Base-by-base conservation (phyloP, 1,284 basidiomycete species). In the Cryptococcus jaspeensis region DNA sequence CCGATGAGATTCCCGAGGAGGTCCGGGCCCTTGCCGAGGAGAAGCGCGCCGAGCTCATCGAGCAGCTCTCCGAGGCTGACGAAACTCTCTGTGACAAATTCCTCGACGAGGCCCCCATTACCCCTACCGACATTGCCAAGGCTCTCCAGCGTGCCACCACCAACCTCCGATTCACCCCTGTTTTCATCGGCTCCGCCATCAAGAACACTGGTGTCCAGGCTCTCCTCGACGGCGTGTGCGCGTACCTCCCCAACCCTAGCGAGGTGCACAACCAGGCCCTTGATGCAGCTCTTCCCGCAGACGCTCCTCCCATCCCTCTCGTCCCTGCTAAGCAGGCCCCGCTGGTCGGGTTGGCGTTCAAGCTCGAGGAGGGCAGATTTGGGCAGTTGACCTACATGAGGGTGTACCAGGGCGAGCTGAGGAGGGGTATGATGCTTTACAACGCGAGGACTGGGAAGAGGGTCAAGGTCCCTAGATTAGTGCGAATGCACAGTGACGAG, bases 381-480 rank as follows among this genome's bases (percentile, higher is more conserved):
- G 96, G 96, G 15, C 96, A 99, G 79, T 81, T 99, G 71, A 99
- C 96, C 0, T 99, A 99, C 79, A 93, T 99, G 85, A 84, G 96
- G n/a, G 90, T 99, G 50, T 99, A 99, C 76, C 94, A 98, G 77
- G 96, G 96, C 32, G 89, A 85, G 47, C 79, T 99, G 72, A 90
- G 86, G 79, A 89, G 90, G 75, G 87, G 90, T 1, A 84, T 83
- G 58, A 82, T 87, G 62, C 95, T 99, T 71, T 93, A 84, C 80
- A 97, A 99, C 73, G 92, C 91, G 5, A 83, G 94, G 43, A 95
- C 93, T 20, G 96, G 94, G 50, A 99, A 98, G 83, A 92, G 88
- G 79, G 90, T 98, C 80, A 98, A 99, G 80, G 91, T 99, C n/a
- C 94, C 95, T 8, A 84, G 95, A 48, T 81, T 99, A 61, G 96